These are phyloP conservation scores for Phalaenopsis aphrodite DNA, from an alignment of 106 monocot species.

Conservation along the genomic window DNA sequence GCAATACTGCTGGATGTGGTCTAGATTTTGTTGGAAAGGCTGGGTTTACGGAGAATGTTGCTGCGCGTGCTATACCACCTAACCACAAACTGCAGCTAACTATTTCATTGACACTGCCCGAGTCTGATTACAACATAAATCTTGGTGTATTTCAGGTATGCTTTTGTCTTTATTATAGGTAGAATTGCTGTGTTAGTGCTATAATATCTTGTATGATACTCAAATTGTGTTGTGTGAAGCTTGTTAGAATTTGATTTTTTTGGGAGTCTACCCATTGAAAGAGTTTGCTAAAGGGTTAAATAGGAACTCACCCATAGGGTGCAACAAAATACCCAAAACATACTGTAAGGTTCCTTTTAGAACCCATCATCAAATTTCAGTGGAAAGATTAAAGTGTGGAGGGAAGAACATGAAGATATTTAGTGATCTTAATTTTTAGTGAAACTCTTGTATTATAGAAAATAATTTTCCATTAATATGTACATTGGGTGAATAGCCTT, in stretches of 20 bases:
- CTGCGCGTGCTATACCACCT: constrained; percentile 19
- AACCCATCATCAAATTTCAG: background rate
- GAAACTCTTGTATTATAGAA: background rate
- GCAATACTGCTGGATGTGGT: constrained; percentile 4
- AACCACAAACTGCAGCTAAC: constrained; percentile 49
- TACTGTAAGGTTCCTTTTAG: background rate
- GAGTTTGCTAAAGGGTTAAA: background rate
- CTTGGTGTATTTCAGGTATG: constrained; percentile 94
- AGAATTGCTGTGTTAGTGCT: background rate
- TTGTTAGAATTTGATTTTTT: background rate
- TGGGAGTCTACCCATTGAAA: background rate
- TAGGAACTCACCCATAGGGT: background rate
- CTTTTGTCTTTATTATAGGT: background rate
- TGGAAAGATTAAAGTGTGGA: background rate
- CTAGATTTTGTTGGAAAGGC: constrained; percentile 8
- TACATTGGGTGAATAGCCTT: background rate
- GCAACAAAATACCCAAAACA: background rate
- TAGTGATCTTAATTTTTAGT: background rate
- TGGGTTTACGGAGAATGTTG: background rate
- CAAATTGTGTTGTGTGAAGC: background rate
- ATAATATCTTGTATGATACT: background rate
- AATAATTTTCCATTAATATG: background rate
- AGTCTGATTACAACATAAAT: constrained; percentile 81
- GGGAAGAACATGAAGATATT: constrained; percentile 2
- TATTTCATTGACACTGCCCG: constrained; percentile 64